A percentile compares a stretch with the other conserved stretches of the same genome.
Conservation (phyloP, 257 asterid genomes). For the Solanum pennellii region DNA sequence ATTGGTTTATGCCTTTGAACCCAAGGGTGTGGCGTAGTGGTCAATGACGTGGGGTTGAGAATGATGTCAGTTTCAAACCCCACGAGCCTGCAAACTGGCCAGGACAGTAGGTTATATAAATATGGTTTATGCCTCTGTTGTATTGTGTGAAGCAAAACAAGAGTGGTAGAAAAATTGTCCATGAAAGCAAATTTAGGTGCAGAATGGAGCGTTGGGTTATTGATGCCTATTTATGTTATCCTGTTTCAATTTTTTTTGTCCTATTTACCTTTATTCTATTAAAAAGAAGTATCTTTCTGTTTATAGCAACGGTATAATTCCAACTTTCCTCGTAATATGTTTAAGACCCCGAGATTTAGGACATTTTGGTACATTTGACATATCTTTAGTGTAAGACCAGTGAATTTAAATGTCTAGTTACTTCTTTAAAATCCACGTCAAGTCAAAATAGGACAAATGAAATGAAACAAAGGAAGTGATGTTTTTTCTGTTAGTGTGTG, state of each 20-base stretch:
- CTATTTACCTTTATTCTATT: background rate
- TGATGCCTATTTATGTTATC: background rate
- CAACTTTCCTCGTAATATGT: background rate
- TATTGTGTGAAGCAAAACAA: background rate
- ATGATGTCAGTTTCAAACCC: background rate
- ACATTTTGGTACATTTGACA: background rate
- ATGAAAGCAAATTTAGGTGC: background rate
- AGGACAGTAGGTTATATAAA: background rate
- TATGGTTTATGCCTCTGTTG: background rate
- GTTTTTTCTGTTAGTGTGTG: background rate
- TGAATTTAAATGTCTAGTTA: background rate
- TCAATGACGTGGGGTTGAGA: background rate
- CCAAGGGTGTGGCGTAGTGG: background rate
- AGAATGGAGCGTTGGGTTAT: background rate
- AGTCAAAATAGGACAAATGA: background rate
- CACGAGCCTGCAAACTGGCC: background rate
- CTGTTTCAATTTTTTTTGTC: background rate
- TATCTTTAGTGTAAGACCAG: background rate
- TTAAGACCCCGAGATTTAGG: background rate
- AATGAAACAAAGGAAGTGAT: background rate
- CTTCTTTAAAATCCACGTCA: background rate
- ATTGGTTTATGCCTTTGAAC: background rate
- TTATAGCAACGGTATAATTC: background rate
- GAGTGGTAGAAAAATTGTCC: background rate
- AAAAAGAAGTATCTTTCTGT: background rate